Evolutionary conservation across 345 rosid species (phyloP), one percentile per base, ranked within the genome.

Genomic region (Theobroma cacao): DNA sequence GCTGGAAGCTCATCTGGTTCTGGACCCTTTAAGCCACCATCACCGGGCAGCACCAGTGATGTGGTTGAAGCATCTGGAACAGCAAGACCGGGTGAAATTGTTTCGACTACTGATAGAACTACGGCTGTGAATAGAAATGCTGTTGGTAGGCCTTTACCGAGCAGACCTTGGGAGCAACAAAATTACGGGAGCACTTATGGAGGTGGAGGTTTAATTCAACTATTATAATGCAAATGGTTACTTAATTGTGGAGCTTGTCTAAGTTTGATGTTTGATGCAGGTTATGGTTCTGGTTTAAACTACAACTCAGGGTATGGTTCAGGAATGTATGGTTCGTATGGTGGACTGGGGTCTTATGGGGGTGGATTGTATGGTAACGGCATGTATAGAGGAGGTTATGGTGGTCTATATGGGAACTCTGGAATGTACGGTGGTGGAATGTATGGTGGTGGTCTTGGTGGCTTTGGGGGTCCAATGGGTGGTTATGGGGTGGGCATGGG

Each of bases 41-140:
- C 98, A 4, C 65, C 88, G 56, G 95, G 98, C 31, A 94, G 86
- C 90, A 96, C 98, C 8, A 94, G 94, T 75, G 93, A 86, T 82
- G 94, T 93, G 7, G 98, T 96, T 31, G 98, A 96, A 84, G 94
- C 96, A 78, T 92, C 99, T 3, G 98, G 99, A 75, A 94, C 99
- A 38, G 98, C 95, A 4, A 89, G 72, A 72, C 98, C 98, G 0
- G 98, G 99, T 55, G 98, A 94, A 77, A 84, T 92, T 43, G 92
- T 93, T 82, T 72, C 97, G 0, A 48, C 90, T 52, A 70, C 63
- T 15, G 85, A 84, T 78, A 82, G 83, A 66, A 86, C 82, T 82
- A 71, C 89, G 1, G 79, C 86, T 75, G 84, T 79, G 8, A 93
- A 89, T 58, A 74, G 81, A 77, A 92, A 87, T 73, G 13, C 92